phyloP scores from a whole-genome alignment of 2,329 filamentous ascomycete species.

The Stagonosporopsis tanaceti region DNA sequence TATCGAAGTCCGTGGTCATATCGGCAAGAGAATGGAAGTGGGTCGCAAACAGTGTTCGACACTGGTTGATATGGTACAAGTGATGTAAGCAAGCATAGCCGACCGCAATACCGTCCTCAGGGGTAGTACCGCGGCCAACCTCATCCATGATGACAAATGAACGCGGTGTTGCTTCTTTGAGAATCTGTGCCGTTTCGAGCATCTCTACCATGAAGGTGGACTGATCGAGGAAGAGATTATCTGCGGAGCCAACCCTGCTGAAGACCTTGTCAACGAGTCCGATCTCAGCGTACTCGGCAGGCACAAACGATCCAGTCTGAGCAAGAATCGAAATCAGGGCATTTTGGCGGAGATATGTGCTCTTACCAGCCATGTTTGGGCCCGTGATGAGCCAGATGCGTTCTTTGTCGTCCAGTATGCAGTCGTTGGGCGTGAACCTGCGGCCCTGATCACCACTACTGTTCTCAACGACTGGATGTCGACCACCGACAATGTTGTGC shows the following conservation, averaged over 20 bases:
- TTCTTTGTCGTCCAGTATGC: conserved; percentile 78
- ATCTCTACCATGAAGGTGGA: conserved; percentile 99
- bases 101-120: conserved; percentile 88
- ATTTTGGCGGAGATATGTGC: conserved; percentile 94
- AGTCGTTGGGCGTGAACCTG: conserved; percentile 86
- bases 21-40: conserved; percentile 90
- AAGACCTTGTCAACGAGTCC: conserved; percentile 97
- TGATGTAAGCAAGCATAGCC: conserved; percentile 89
- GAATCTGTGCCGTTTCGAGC: conserved; percentile 91
- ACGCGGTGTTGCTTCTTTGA: conserved; percentile 80
- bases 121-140: conserved; percentile 91
- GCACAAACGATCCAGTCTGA: conserved; percentile 91
- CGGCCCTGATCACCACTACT: conserved; percentile 81
- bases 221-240: conserved; percentile 93
- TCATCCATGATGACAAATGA: conserved; percentile 98
- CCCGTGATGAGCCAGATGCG: conserved; percentile 74
- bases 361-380: conserved; percentile 99
- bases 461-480: conserved; percentile 91
- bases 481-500: conserved; percentile 82
- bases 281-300: conserved; percentile 83
- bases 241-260: conserved; percentile 84
- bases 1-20: conserved; percentile 68
- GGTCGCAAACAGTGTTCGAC: conserved; percentile 88
- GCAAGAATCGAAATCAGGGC: conserved; percentile 93
- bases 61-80: conserved; percentile 77